A percentile compares a stretch with the other conserved stretches of the same genome.
phyloP scores from a whole-genome alignment of 331 rosid genomes.

The Cydonia oblonga region DNA sequence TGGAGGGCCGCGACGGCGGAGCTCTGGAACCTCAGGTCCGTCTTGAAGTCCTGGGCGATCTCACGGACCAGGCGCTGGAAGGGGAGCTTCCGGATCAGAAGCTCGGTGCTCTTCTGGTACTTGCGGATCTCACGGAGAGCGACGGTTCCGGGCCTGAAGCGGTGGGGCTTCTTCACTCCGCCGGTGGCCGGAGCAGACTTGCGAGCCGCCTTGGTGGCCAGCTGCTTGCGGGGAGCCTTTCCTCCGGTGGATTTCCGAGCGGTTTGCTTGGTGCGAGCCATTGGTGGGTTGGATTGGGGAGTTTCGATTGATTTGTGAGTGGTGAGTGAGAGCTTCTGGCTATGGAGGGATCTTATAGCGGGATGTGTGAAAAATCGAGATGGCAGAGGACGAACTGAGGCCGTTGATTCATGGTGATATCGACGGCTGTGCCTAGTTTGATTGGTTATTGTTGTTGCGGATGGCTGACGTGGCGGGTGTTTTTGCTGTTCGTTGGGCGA shows the following conservation, averaged over 20 bases:
- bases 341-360: neutral
- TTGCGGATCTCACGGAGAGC: conserved; percentile 71
- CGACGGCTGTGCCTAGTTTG: conserved; percentile 16
- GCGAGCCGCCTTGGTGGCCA: conserved; percentile 61
- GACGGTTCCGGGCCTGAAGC: conserved; percentile 57
- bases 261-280: conserved; percentile 77
- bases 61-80: conserved; percentile 62
- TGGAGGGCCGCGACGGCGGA: conserved; percentile 58
- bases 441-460: conserved; percentile 4
- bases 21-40: conserved; percentile 63
- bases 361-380: conserved; percentile 9
- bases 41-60: conserved; percentile 70
- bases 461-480: conserved; percentile 36
- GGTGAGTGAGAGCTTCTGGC: accelerated
- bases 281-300: neutral
- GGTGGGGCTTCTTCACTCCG: conserved; percentile 8
- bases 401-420: conserved; percentile 9
- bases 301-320: neutral
- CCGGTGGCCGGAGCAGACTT: conserved; percentile 73
- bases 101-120: conserved; percentile 75
- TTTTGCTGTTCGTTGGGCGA: neutral
- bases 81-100: conserved; percentile 48
- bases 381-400: neutral
- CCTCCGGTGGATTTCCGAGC: conserved; percentile 86
- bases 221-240: conserved; percentile 63